Conservation (phyloP, 257 asterid genomes). For the Galeopsis tetrahit region DNA sequence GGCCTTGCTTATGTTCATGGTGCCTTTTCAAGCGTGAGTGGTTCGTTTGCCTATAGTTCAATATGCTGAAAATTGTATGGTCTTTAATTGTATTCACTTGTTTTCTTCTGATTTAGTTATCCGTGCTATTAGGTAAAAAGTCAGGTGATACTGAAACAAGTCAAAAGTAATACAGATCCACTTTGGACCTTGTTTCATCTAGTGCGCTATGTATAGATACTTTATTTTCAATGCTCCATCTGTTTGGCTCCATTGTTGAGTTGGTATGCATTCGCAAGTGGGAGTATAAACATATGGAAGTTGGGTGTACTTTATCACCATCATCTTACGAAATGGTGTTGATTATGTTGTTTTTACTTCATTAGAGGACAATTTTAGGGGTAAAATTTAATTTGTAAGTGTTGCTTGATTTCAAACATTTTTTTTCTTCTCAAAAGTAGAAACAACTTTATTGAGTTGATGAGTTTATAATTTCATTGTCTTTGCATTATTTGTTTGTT, state of each 20-base stretch:
- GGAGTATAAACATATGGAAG: background rate
- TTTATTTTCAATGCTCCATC: background rate
- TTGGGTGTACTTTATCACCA: background rate
- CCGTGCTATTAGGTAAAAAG: too few relatives aligned
- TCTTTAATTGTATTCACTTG: background rate
- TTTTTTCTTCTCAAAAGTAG: background rate
- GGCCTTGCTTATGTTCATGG: conserved; percentile 82
- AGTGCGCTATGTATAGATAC: too few relatives aligned
- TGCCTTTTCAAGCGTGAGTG: conserved; percentile 81
- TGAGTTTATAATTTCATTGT: conserved; percentile 1
- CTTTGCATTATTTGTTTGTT: conserved; percentile 38
- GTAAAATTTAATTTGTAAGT: too few relatives aligned
- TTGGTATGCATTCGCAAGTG: background rate
- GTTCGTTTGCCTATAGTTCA: conserved; percentile 14
- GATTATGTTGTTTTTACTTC: background rate
- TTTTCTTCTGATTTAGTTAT: too few relatives aligned
- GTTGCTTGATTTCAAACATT: background rate
- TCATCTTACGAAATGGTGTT: background rate
- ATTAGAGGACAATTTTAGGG: background rate
- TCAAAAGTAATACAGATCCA: too few relatives aligned
- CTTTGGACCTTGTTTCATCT: background rate
- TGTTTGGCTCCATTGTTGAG: background rate
- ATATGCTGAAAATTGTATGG: too few relatives aligned
- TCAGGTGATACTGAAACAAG: too few relatives aligned
- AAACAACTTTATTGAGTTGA: conserved; percentile 1